Evolutionary conservation across 805 yeast genomes (phyloP).

Genomic region (Wickerhamomyces rabaulensis): DNA sequence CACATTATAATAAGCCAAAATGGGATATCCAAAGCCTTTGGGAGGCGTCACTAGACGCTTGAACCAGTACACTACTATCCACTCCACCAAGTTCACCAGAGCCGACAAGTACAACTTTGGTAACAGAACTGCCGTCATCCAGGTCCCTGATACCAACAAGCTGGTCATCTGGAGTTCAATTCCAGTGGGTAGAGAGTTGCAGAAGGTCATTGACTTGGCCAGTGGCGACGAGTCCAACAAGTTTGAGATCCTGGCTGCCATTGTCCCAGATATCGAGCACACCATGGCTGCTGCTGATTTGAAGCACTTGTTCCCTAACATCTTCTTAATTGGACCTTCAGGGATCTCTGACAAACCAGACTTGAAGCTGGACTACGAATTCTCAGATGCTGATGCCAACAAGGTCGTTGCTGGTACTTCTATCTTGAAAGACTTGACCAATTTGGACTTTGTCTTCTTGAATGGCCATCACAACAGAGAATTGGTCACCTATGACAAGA

Average conservation of each 20-base stretch:
- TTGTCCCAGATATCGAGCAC: conserved; percentile 63
- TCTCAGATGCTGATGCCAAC: conserved; percentile 32
- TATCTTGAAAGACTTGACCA: conserved; percentile 36
- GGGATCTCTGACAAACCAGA: conserved; percentile 33
- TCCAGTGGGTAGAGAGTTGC: conserved; percentile 46
- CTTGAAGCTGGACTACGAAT: conserved; percentile 33
- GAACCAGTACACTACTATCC: conserved; percentile 26
- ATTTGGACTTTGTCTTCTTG: conserved; percentile 50
- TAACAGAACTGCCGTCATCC: conserved; percentile 34
- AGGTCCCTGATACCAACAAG: conserved; percentile 22
- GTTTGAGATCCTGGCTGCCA: conserved; percentile 40
- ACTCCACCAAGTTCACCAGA: conserved; percentile 32
- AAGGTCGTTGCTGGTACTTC: conserved; percentile 26
- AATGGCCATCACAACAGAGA: conserved; percentile 58
- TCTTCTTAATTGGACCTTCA: conserved; percentile 48
- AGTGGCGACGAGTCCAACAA: conserved; percentile 29
- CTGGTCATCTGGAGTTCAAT: conserved; percentile 53
- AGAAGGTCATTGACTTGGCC: conserved; percentile 32
- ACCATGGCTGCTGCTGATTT: conserved; percentile 56
- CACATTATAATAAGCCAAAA: conserved; percentile 11
- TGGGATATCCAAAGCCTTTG: conserved; percentile 36
- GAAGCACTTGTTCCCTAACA: conserved; percentile 42
- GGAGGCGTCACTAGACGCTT: conserved; percentile 35
- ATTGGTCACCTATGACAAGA: conserved; percentile 43
- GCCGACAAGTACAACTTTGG: conserved; percentile 28